Base-by-base conservation (phyloP, 345 rosid genomes). In the Turritis glabra region DNA sequence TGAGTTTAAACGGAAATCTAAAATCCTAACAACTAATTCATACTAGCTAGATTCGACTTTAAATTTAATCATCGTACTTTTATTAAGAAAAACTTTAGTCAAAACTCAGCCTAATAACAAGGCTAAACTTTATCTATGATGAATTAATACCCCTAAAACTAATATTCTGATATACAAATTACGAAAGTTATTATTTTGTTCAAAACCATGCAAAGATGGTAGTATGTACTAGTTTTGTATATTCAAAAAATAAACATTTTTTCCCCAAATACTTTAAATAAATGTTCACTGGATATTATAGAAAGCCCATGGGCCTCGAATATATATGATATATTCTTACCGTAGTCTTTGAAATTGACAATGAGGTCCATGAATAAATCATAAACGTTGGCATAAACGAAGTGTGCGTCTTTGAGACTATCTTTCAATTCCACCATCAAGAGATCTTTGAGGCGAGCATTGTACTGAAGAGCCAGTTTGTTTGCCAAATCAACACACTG, bases 291-390 rank as follows among this genome's bases (percentile, higher is more conserved):
- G 14, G 4, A 43, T 73, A 15, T 33, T 13, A 7, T 22, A 4
- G 3, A 38, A 59, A 33, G 63, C 52, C 35, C 65, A 62, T 69
- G 59, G 65, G 44, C 70, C 14, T 25, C 0, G n/a, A 5, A 27
- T 27, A 5, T 27, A 2, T 1, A 17, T 22, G 17, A 2, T 8
- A 37, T 62, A 19, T 27, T 15, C 61, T 64, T 59, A 89, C 97
- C 98, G 19, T 94, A 87, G 66, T 86, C 79, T 15, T 84, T 77
- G 35, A 84, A 88, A 69, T 94, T 94, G 25, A 89, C 87, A 71
- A 94, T 91, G 77, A 94, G 87, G 32, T 94, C 96, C 96, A 90
- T 62, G 76, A 94, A 91, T n/a, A 91, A 77, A 61, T 77, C 93
- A 35, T 89, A 91, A 17, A 94, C 98, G 61, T 91, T 87, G 43